Conservation (phyloP, 2,329 filamentous ascomycete genomes). For the Tolypocladium paradoxum region DNA sequence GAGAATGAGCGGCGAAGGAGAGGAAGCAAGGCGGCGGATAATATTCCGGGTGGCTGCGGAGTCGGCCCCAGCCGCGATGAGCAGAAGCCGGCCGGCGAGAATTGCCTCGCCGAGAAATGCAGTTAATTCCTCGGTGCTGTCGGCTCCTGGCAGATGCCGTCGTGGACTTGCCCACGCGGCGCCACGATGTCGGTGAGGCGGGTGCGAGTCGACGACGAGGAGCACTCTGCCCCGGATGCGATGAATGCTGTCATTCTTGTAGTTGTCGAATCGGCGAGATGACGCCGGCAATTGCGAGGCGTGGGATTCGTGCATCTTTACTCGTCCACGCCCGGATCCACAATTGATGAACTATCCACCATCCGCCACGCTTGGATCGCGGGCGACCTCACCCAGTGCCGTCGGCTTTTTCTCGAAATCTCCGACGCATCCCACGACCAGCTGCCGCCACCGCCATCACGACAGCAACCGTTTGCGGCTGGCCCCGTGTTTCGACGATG, state of each 20-base stretch:
- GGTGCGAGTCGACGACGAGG: neutral
- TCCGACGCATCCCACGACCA: neutral
- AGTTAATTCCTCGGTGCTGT: neutral
- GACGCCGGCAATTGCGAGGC: neutral
- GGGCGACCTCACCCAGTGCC: too few relatives aligned
- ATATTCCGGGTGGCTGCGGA: neutral
- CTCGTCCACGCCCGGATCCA: neutral
- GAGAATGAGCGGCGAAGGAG: too few relatives aligned
- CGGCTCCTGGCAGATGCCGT: neutral
- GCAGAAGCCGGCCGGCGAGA: neutral
- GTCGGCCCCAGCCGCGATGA: neutral
- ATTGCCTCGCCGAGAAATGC: neutral
- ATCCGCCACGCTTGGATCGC: too few relatives aligned
- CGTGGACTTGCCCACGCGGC: neutral
- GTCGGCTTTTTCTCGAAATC: neutral
- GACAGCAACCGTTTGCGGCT: neutral
- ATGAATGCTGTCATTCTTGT: neutral
- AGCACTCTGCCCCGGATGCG: neutral
- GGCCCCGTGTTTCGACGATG: too few relatives aligned
- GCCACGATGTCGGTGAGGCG: neutral
- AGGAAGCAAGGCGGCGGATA: neutral
- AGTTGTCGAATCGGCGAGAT: neutral
- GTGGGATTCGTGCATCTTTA: neutral
- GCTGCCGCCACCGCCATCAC: neutral
- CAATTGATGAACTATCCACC: too few relatives aligned